Percentiles rank a stretch among this genome's conserved stretches.
These are phyloP conservation scores for Jaenimonas drosophilae DNA, from an alignment of 208 protist species.

Conservation along the genomic window DNA sequence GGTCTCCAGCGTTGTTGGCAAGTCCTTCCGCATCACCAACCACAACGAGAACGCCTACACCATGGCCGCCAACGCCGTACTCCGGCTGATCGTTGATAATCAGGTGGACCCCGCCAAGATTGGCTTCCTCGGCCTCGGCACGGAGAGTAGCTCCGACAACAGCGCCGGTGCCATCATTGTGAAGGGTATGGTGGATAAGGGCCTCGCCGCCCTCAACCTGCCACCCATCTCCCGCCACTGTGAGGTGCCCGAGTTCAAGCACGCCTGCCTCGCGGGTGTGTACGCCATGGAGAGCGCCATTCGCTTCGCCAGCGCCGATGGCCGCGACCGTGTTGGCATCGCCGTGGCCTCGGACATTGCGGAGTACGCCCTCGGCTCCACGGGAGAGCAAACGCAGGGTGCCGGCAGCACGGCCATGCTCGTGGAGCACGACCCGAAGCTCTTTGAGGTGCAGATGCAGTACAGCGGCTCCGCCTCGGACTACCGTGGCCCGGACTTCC, in stretches of 20 bases:
- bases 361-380: conserved; percentile 83
- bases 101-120: conserved; percentile 72
- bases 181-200: conserved; percentile 86
- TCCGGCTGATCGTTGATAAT: conserved; percentile 83
- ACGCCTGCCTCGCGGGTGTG: conserved; percentile 86
- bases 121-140: conserved; percentile 85
- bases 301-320: conserved; percentile 58
- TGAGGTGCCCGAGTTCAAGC: conserved; percentile 90
- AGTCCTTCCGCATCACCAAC: conserved; percentile 80
- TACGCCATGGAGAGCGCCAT: conserved; percentile 82
- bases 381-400: conserved; percentile 86
- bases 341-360: conserved; percentile 86
- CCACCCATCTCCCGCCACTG: conserved; percentile 68
- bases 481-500: conserved; percentile 88
- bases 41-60: conserved; percentile 88
- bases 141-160: conserved; percentile 85
- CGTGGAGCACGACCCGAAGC: conserved; percentile 59
- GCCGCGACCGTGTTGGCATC: conserved; percentile 63
- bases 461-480: conserved; percentile 66
- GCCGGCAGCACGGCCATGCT: conserved; percentile 79
- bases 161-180: conserved; percentile 87
- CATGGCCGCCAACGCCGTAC: conserved; percentile 83
- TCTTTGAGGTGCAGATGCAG: conserved; percentile 72
- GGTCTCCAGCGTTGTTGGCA: conserved; percentile 77
- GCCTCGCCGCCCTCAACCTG: conserved; percentile 51